These are phyloP conservation scores for Leptodontidium sp. DNA, from an alignment of 2,329 filamentous ascomycete genomes.

Conservation along the genomic window DNA sequence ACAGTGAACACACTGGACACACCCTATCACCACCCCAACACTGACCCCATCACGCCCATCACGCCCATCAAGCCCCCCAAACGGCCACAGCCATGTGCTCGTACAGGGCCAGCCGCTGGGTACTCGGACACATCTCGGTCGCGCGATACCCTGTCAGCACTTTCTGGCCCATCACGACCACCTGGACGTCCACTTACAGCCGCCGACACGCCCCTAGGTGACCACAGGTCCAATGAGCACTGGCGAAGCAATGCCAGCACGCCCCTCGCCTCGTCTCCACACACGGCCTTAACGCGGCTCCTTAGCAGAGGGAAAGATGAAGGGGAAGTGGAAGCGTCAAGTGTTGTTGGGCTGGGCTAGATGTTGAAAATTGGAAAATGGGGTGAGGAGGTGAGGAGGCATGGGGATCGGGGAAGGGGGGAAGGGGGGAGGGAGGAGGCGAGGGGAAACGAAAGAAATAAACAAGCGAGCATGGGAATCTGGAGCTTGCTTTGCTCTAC, in stretches of 20 bases:
- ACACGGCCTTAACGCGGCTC: constrained; percentile 17
- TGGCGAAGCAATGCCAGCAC: constrained; percentile 1
- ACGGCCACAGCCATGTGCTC: constrained; percentile 7
- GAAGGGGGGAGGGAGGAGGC: not conserved
- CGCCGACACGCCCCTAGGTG: constrained; percentile 7
- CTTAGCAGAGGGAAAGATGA: constrained; percentile 6
- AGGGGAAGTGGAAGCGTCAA: not conserved
- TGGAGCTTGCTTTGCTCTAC: not conserved
- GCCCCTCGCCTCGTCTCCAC: not conserved
- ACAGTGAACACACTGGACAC: not conserved
- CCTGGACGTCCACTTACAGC: constrained; percentile 15
- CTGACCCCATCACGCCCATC: not conserved
- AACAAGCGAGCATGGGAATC: not conserved
- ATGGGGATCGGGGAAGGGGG: constrained; percentile 12
- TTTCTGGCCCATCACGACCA: not conserved
- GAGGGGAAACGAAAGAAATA: not conserved
- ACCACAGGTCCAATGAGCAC: not conserved
- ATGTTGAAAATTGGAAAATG: not conserved
- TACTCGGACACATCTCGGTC: constrained; percentile 17
- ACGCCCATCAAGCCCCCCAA: not conserved
- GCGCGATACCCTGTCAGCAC: constrained; percentile 1
- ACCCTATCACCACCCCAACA: not conserved
- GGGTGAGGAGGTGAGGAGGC: not conserved
- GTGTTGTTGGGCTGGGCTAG: not conserved
- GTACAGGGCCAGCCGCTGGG: constrained; percentile 6